Base-by-base conservation (phyloP, 2,329 filamentous ascomycete genomes). In the Colletotrichum trifolii region DNA sequence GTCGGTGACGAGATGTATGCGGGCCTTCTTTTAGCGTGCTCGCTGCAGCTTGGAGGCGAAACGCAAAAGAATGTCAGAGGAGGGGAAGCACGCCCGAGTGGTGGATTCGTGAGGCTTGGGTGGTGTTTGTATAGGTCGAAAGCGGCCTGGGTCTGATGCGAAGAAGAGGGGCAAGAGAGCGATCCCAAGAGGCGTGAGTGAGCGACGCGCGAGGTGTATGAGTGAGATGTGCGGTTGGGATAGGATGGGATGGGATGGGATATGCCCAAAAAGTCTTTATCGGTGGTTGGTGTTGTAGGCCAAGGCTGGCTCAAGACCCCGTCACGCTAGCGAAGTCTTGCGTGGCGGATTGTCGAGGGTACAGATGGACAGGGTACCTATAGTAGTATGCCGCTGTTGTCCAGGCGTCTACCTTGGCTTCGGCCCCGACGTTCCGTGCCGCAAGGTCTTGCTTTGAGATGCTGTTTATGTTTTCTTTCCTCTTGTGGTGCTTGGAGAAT, bases 231-330 rank as follows among this genome's bases (percentile, higher is more conserved):
- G 25, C 4, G 25, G 25, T 25, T 25, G 25, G 25, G 25, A 25
- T 25, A 5, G 25, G 62, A 56, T 42, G 58, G 33, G 40, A 59
- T 45, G 47, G 58, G 55, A 63, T 53, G 52, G 58, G 55, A 63
- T 53, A 47, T 66, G 63, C 40, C 58, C 47, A 59, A 53, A 57
- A 62, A 62, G 47, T 47, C 58, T 56, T 52, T 54, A 25, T 54
- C 10, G 58, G 58, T 66, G 63, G 63, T 53, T 62, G 63, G 59
- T 49, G 45, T 55, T 50, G 55, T 9, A 62, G 59, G 57, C 58
- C 58, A 61, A 61, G 58, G 58, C 52, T 61, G 47, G 58, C 42
- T 45, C 42, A 36, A 65, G 62, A 62, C 50, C 58, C 52, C 45
- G 52, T 46, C 59, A 48, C 45, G 59, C 58, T 66, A 63, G 47